A percentile compares a stretch with the other conserved stretches of the same genome.
phyloP scores from a whole-genome alignment of 768 basidiomycete genomes.

The Fomitopsis serialis region DNA sequence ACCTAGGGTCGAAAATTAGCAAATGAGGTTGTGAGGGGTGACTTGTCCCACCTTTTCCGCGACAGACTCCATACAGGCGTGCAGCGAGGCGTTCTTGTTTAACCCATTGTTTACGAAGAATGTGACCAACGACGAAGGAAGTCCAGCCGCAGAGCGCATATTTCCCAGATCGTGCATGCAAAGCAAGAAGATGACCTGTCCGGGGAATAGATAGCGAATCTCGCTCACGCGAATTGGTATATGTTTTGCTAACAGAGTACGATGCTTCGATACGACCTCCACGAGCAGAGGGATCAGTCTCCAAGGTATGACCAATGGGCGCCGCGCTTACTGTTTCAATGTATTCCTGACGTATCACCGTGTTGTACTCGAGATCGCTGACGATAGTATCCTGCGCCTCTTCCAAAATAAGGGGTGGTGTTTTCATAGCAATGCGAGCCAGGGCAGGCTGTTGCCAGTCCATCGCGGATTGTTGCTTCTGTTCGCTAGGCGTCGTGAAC shows the following conservation, averaged over 20 bases:
- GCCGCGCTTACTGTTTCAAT: conserved; percentile 54
- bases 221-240: conserved; percentile 64
- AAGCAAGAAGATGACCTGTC: conserved; percentile 81
- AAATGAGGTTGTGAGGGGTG: too few species aligned
- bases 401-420: conserved; percentile 81
- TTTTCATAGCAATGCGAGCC: conserved; percentile 76
- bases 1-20: conserved; percentile 54
- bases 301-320: background rate
- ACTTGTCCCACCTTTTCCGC: conserved; percentile 92
- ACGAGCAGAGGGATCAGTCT: background rate
- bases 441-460: conserved; percentile 77
- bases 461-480: conserved; percentile 58
- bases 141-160: conserved; percentile 74
- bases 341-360: conserved; percentile 84
- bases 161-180: conserved; percentile 86
- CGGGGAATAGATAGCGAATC: conserved; percentile 67
- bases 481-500: conserved; percentile 52
- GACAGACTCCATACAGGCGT: conserved; percentile 77
- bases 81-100: conserved; percentile 63
- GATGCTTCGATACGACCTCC: conserved; percentile 70
- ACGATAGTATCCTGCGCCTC: conserved; percentile 76
- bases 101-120: conserved; percentile 88
- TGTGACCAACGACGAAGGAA: conserved; percentile 74
- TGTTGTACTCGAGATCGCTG: conserved; percentile 90
- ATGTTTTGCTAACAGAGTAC: conserved; percentile 54